These are phyloP conservation scores for Zygosaccharomyces sapae DNA, from an alignment of 1,139 yeast genomes.

Conservation along the genomic window DNA sequence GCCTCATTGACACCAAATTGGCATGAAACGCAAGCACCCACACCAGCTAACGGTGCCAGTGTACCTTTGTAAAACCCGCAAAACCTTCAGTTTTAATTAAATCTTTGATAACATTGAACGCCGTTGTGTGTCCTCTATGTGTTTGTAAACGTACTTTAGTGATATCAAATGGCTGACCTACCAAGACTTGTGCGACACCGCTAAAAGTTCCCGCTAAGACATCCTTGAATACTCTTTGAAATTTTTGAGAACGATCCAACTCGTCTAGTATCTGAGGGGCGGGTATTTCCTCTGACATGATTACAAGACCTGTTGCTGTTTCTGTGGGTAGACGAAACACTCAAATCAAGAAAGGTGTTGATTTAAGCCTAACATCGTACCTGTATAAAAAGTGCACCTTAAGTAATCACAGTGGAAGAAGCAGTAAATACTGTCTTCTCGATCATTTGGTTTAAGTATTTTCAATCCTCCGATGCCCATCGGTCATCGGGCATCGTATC, in stretches of 20 bases:
- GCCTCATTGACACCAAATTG: conserved; percentile 87
- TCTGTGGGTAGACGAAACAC: background rate
- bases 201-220: conserved; percentile 88
- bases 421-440: too few relatives aligned
- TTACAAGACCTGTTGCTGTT: background rate
- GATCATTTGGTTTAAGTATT: background rate
- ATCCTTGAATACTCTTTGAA: conserved; percentile 64
- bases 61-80: conserved; percentile 84
- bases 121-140: conserved; percentile 65
- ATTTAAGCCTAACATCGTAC: too few relatives aligned
- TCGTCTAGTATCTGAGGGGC: conserved; percentile 25
- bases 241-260: conserved; percentile 10
- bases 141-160: conserved; percentile 88
- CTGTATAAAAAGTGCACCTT: too few relatives aligned
- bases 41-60: conserved; percentile 78
- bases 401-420: too few relatives aligned
- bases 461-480: background rate
- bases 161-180: conserved; percentile 96
- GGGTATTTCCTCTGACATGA: conserved; percentile 26
- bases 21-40: conserved; percentile 89
- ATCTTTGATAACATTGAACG: conserved; percentile 70
- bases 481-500: background rate
- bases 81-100: conserved; percentile 72
- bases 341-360: background rate
- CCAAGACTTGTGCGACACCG: conserved; percentile 88